Base-by-base conservation (phyloP, 2,329 filamentous ascomycete genomes). In the Pestalotiopsis sp. region DNA sequence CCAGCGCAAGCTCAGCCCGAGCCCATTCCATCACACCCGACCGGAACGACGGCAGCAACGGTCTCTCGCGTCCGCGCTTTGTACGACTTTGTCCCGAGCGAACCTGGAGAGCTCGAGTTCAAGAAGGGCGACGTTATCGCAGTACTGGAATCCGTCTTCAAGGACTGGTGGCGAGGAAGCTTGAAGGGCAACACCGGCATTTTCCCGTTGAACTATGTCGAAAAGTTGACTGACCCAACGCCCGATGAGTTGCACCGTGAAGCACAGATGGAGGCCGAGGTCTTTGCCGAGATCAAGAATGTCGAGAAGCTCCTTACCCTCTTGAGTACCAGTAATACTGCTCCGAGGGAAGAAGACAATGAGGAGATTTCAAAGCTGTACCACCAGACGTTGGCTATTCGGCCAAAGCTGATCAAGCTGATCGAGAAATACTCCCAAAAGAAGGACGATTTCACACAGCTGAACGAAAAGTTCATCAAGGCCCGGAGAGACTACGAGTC, bases 391-490 rank as follows among this genome's bases (percentile, higher is more conserved):
- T 81, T 98, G 71, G 93, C 94, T 3, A 99, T 99, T 75, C 88
- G 96, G 39, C 96, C 96, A 13, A 99, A 99, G 83, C 83, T 99
- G 70, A 98, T 99, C 78, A 97, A 98, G 82, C 83, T 99, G 63
- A 99, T 99, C 78, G 96, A 97, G 70, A 98, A 98, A 79, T 99
- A 99, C 78, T 98, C 96, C 10, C 96, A 99, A 78, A 98, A 97
- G 88, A 99, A 99, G 82, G 96, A 99, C 80, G 96, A 99, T 79
- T 98, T 99, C 77, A 98, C 96, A 2, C 95, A 98, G 78, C 84
- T 99, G 70, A 99, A 99, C 76, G 96, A 99, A 80, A 98, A 98
- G 82, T 99, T 99, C 80, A 98, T 99, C 85, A 99, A 99, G 81
- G 96, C 96, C 59, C 91, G 96, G 71, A 89, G 95, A 74, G 96